Evolutionary conservation across 768 basidiomycete genomes (phyloP).

Genomic region (Cystobasidium tubakii): DNA sequence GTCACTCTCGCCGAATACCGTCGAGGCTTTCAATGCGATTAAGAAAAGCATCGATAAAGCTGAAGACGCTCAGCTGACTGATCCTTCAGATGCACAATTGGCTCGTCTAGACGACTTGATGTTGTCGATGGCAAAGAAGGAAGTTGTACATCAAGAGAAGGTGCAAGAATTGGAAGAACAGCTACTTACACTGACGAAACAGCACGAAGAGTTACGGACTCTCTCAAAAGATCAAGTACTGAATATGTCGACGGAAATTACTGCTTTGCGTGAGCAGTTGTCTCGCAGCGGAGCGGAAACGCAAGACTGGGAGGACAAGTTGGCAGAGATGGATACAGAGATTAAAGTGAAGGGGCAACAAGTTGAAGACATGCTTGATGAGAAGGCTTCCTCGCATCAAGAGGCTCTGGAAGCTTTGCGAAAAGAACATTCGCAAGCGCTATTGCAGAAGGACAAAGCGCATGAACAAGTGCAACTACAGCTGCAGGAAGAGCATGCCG

Average conservation of each 20-base stretch:
- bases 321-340: neutral
- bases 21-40: conserved; percentile 68
- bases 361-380: conserved; percentile 3
- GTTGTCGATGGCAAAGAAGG: conserved; percentile 98
- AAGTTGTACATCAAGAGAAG: conserved; percentile 74
- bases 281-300: neutral
- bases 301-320: neutral
- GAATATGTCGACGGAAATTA: conserved; percentile 70
- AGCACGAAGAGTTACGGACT: conserved; percentile 72
- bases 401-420: neutral
- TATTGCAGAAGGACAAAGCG: conserved; percentile 49
- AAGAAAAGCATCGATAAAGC: conserved; percentile 59
- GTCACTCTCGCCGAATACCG: conserved; percentile 63
- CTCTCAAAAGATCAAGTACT: conserved; percentile 80
- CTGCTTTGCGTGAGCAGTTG: conserved; percentile 34
- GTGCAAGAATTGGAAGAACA: conserved; percentile 68
- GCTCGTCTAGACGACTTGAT: conserved; percentile 78
- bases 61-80: conserved; percentile 46
- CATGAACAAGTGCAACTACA: conserved; percentile 60
- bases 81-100: conserved; percentile 9
- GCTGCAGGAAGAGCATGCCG: conserved; percentile 66
- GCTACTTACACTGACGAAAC: conserved; percentile 59
- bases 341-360: conserved; percentile 22
- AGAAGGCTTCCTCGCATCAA: conserved; percentile 50
- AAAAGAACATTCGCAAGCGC: conserved; percentile 11